Evolutionary conservation across 2,329 filamentous ascomycete species (phyloP), one percentile per base, ranked within the genome.

Genomic region (Lecanicillium sp.): DNA sequence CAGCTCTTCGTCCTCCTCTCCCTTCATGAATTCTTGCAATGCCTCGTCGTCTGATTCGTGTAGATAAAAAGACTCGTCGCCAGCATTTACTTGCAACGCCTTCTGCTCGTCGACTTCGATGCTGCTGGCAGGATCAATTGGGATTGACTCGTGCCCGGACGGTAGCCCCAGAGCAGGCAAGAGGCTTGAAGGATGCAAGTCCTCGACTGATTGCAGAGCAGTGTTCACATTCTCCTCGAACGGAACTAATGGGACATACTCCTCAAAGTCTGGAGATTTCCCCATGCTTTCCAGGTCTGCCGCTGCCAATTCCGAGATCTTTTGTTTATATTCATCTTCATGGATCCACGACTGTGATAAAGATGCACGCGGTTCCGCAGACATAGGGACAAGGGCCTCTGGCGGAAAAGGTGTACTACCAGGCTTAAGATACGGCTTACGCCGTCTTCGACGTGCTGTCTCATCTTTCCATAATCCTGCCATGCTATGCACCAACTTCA

Each of bases 401-500:
- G 82, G 73, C 2, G 86, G 82, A 54, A 95, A 95, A 0, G 89
- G 87, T 52, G 79, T 91, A 57, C 81, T 87, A 5, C 74, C 79
- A 26, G 81, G 75, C 54, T 81, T 73, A 5, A 68, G 68, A 39
- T 84, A 71, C 2, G 81, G 78, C 77, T 91, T 84, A 38, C 78
- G 79, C 40, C 78, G 74, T 64, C 87, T 91, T 26, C 90, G 79
- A 37, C 90, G 79, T 50, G 81, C 82, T 0, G 85, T 88, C 64
- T 97, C 93, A 57, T 95, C 89, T 61, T 83, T 83, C 93, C 93
- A 98, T 3, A 98, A 68, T 1, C 87, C 86, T 48, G 89, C 90
- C 87, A 98, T 91, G 54, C 93, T 98, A 60, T 88, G 83, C 5
- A 98, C 90, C 10, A 95, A 74, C 60, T 94, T 95, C 60, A 90